phyloP scores from a whole-genome alignment of 2,329 filamentous ascomycete genomes.

The Penicillium sp. region DNA sequence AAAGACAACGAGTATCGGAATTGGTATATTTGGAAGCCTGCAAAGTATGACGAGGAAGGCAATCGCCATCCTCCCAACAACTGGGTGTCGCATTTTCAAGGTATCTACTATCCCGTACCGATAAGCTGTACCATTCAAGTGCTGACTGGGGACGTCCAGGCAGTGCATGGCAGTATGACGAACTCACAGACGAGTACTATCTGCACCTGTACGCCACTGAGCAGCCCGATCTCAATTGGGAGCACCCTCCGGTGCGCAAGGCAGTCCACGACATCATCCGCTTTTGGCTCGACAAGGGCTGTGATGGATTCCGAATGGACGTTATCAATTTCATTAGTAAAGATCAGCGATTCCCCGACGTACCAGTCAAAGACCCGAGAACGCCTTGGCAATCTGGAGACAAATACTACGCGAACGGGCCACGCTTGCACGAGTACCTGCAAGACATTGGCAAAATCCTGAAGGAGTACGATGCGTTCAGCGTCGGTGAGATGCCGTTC shows the following conservation, averaged over 20 bases:
- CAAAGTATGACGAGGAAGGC: constrained; percentile 57
- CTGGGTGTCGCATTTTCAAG: constrained; percentile 58
- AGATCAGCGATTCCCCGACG: constrained; percentile 54
- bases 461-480: constrained; percentile 59
- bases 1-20: constrained; percentile 65
- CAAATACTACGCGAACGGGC: constrained; percentile 57
- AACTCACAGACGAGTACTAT: constrained; percentile 73
- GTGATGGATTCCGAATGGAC: constrained; percentile 74
- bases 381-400: constrained; percentile 39
- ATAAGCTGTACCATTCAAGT: neutral
- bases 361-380: constrained; percentile 33
- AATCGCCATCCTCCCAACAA: constrained; percentile 72
- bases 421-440: constrained; percentile 60
- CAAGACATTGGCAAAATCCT: constrained; percentile 56
- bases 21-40: constrained; percentile 65
- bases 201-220: constrained; percentile 73
- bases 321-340: constrained; percentile 75
- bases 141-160: constrained; percentile 22
- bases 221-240: constrained; percentile 87
- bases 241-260: constrained; percentile 65
- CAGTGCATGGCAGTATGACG: constrained; percentile 62
- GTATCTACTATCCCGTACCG: constrained; percentile 17
- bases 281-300: constrained; percentile 76
- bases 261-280: constrained; percentile 73
- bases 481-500: constrained; percentile 63